phyloP scores from a whole-genome alignment of 139 green algal species.

The Coelastrella sp. region DNA sequence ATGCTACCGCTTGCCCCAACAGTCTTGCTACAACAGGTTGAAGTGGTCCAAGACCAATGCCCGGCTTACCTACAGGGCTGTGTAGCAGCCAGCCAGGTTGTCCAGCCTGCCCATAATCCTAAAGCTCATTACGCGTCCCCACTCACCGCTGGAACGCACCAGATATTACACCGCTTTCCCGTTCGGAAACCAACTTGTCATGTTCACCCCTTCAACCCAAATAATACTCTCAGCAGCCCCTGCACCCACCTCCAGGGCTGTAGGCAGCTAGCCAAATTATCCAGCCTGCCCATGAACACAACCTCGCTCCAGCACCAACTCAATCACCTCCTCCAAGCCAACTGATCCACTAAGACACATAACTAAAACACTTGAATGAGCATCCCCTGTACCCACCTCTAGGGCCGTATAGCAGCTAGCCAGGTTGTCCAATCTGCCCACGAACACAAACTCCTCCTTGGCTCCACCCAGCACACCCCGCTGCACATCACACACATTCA shows the following conservation, averaged over 20 bases:
- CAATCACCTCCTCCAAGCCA: too few relatives aligned
- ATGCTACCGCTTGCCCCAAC: too few relatives aligned
- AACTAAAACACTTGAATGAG: neutral
- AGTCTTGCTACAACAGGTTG: neutral
- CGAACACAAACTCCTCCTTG: conserved; percentile 91
- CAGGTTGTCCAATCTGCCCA: conserved; percentile 97
- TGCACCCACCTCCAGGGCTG: too few relatives aligned
- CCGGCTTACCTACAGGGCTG: conserved; percentile 65
- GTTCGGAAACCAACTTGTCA: too few relatives aligned
- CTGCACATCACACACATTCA: conserved; percentile 96
- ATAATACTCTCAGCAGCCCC: too few relatives aligned
- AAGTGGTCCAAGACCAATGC: neutral
- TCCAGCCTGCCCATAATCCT: conserved; percentile 93
- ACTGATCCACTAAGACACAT: neutral
- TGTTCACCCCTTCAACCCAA: too few relatives aligned
- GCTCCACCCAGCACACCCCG: conserved; percentile 73
- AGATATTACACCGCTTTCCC: too few relatives aligned
- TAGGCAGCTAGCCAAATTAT: too few relatives aligned
- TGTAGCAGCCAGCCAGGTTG: conserved; percentile 93
- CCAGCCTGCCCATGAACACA: too few relatives aligned
- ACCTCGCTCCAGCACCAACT: too few relatives aligned
- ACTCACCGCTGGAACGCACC: too few relatives aligned
- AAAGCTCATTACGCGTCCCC: conserved; percentile 58
- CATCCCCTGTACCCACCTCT: conserved; percentile 45
- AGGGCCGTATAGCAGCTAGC: conserved; percentile 83